Evolutionary conservation across 305 asterid genomes (phyloP), one percentile per base, ranked within the genome.

Genomic region (Solanum hybrid): DNA sequence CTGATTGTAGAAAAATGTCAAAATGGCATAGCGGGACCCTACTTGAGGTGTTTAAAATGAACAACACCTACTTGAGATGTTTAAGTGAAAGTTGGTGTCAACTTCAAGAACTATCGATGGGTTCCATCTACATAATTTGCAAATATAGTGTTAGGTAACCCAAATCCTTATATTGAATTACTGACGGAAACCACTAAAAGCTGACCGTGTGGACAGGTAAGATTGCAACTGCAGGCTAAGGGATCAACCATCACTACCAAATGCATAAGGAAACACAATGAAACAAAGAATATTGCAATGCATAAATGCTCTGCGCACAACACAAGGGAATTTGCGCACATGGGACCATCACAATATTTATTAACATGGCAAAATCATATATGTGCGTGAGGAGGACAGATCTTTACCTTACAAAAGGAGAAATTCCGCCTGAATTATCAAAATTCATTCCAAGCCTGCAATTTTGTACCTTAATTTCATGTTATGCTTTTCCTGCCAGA

Each of bases 381-480:
- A 51, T 10, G 42, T 51, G 74, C 42, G 33, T 79, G 20, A 83
- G 34, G 46, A 28, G 42, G 22, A 20, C 29, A 11, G 18, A 31
- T 20, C 12, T 57, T 84, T 84, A 84, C 88, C 88, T 84, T 84
- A 31, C 75, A 20, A 84, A 84, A 31, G 75, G 88, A 51, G 75
- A 84, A 46, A 51, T 57, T 33, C 88, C 75, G 11, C 22, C 75
- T 16, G 87, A 83, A 83, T 28, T 84, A 64, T 64, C 89, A 84
- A 24, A 90, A 34, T 37, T 90, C 67, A 90, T 87, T 92, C 89
- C 90, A 92, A 80, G 89, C 93, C 93, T 69, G 93, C 93, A 92
- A 90, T 88, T 89, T 92, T 92, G 82, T 78, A 51, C 90, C 93
- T 90, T 89, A 92, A 75, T 80, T 92, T 92, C 93, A 92, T 90